Evolutionary conservation across 2,329 filamentous ascomycete species (phyloP).

Genomic region (Aspergillus flavus): DNA sequence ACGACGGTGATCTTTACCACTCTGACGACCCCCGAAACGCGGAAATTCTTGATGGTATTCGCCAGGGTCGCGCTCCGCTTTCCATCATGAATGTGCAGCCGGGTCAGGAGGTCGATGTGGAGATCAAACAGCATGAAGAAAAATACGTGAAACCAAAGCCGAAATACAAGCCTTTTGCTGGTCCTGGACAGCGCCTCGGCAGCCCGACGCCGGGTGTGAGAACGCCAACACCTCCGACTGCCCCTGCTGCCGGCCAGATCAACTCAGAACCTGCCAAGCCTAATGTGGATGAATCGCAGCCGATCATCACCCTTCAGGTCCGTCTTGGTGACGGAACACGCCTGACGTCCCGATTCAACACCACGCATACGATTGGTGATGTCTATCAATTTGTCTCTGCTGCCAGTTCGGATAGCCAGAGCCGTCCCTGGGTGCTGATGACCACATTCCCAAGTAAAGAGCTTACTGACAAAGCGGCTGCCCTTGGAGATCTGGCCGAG

Average conservation of each 20-base stretch:
- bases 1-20: constrained; percentile 65
- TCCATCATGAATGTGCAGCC: constrained; percentile 64
- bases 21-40: constrained; percentile 66
- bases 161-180: constrained; percentile 65
- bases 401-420: constrained; percentile 52
- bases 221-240: constrained; percentile 37
- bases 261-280: constrained; percentile 41
- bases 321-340: constrained; percentile 66
- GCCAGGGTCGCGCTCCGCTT: constrained; percentile 63
- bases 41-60: constrained; percentile 63
- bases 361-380: constrained; percentile 65
- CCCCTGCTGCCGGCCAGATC: constrained; percentile 24
- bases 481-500: constrained; percentile 50
- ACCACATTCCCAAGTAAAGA: constrained; percentile 68
- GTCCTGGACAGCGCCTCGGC: constrained; percentile 62
- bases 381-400: constrained; percentile 64
- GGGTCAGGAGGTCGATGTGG: constrained; percentile 66
- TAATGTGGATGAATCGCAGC: constrained; percentile 59
- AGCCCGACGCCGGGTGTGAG: constrained; percentile 62
- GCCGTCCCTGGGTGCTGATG: constrained; percentile 62
- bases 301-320: constrained; percentile 62
- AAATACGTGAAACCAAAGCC: constrained; percentile 66
- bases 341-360: constrained; percentile 65
- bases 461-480: constrained; percentile 55
- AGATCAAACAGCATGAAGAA: constrained; percentile 65